Evolutionary conservation across 2,329 filamentous ascomycete species (phyloP).

Genomic region (Beauveria scarabaeidicola): DNA sequence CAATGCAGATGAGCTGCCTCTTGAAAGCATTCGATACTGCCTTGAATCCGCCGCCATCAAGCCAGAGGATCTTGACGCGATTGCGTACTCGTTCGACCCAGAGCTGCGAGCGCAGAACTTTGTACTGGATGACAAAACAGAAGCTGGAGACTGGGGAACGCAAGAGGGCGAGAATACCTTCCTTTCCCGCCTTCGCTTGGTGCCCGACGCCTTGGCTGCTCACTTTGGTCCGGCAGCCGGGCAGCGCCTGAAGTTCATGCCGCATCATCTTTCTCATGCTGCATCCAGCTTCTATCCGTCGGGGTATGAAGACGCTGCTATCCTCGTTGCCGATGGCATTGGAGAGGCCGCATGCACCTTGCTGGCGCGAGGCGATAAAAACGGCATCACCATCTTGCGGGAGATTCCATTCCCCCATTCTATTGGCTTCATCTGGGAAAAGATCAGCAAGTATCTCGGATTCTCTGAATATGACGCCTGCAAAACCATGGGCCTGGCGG

Average conservation of each 20-base stretch:
- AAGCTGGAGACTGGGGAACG: slow-evolving; percentile 4
- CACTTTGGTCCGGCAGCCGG: neutral
- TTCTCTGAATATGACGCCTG: slow-evolving; percentile 5
- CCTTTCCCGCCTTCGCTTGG: neutral
- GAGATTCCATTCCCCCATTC: slow-evolving; percentile 2
- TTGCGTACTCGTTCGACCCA: slow-evolving; percentile 1
- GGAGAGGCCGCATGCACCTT: slow-evolving; percentile 1
- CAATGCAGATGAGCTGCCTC: slow-evolving; percentile 2
- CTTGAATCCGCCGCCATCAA: neutral
- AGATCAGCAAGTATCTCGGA: slow-evolving; percentile 5
- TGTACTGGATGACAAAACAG: neutral
- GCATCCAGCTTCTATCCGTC: slow-evolving; percentile 6
- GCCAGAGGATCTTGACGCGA: neutral
- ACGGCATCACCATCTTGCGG: slow-evolving; percentile 15
- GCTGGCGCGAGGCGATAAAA: slow-evolving; percentile 12
- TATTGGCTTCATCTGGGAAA: slow-evolving; percentile 5
- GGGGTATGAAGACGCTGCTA: neutral
- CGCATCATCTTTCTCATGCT: slow-evolving; percentile 5
- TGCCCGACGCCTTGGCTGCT: neutral
- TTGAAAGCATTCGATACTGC: slow-evolving; percentile 1
- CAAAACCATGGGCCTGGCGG: slow-evolving; percentile 1
- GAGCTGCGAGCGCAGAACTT: neutral
- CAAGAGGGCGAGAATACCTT: slow-evolving; percentile 1
- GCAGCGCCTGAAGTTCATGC: neutral
- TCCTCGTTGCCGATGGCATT: slow-evolving; percentile 7